Percentiles rank a stretch among this genome's conserved stretches.
Evolutionary conservation across 768 basidiomycete species (phyloP).

Genomic region (Suillus lakei): DNA sequence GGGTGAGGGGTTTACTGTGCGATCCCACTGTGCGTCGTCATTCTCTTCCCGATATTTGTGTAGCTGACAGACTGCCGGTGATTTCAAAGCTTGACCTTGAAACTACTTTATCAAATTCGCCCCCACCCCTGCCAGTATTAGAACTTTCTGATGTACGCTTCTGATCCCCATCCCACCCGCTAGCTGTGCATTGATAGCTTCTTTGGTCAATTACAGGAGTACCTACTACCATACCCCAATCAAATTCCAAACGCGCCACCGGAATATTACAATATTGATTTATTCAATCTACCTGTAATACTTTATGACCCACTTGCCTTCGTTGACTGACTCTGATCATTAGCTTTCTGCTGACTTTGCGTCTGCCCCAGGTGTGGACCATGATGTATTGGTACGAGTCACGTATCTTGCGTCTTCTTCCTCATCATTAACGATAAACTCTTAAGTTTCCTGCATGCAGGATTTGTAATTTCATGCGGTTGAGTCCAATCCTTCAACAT

Average conservation of each 20-base stretch:
- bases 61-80: neutral
- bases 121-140: accelerated
- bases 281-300: slow-evolving; percentile 2
- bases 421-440: neutral
- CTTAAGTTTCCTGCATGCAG: neutral
- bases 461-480: neutral
- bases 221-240: neutral
- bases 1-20: accelerated
- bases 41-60: neutral
- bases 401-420: neutral
- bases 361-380: no score
- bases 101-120: neutral
- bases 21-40: neutral
- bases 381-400: neutral
- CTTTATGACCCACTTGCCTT: neutral
- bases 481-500: neutral
- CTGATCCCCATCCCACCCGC: neutral
- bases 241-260: no score
- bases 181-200: neutral
- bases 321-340: neutral
- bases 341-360: neutral
- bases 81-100: neutral
- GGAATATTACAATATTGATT: no score
- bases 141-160: neutral
- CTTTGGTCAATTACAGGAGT: neutral